phyloP scores from a whole-genome alignment of 495 filamentous ascomycete genomes.

The Hypoxylon crocopeplum region DNA sequence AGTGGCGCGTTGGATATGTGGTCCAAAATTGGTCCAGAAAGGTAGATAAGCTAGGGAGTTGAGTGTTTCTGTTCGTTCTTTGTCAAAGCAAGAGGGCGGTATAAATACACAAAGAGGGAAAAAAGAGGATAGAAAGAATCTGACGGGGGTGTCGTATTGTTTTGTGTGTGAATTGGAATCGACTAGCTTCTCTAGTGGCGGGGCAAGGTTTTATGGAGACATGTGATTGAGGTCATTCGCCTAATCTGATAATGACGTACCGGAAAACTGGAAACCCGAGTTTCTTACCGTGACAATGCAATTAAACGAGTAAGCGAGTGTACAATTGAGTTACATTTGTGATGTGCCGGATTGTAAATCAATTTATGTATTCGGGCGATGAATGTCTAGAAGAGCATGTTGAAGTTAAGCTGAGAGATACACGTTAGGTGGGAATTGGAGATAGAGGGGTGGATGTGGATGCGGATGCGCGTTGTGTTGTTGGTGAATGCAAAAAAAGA shows the following conservation, averaged over 20 bases:
- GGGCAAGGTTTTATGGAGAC: constrained; percentile 36
- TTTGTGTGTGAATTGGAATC: constrained; percentile 24
- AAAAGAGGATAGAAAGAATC: constrained; percentile 16
- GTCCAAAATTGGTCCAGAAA: not conserved
- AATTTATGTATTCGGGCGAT: constrained; percentile 13
- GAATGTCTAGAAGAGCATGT: constrained; percentile 1
- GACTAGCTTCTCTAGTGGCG: constrained; percentile 23
- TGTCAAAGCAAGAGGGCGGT: too few relatives aligned
- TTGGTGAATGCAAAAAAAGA: constrained; percentile 18
- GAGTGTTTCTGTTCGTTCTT: too few relatives aligned
- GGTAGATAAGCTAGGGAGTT: constrained; percentile 1
- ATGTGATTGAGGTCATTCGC: constrained; percentile 34
- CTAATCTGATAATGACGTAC: constrained; percentile 15
- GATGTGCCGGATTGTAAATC: constrained; percentile 17
- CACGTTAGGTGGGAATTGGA: constrained; percentile 9
- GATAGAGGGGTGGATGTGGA: not conserved
- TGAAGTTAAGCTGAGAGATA: too few relatives aligned
- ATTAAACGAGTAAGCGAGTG: constrained; percentile 21
- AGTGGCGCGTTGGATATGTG: not conserved
- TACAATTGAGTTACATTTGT: constrained; percentile 14
- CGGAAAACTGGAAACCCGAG: constrained; percentile 2
- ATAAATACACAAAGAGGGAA: constrained; percentile 18
- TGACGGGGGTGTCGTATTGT: constrained; percentile 15
- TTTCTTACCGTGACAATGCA: not conserved
- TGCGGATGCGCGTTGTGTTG: not conserved